phyloP scores from a whole-genome alignment of 495 filamentous ascomycete species.

The Xylaria flabelliformis region DNA sequence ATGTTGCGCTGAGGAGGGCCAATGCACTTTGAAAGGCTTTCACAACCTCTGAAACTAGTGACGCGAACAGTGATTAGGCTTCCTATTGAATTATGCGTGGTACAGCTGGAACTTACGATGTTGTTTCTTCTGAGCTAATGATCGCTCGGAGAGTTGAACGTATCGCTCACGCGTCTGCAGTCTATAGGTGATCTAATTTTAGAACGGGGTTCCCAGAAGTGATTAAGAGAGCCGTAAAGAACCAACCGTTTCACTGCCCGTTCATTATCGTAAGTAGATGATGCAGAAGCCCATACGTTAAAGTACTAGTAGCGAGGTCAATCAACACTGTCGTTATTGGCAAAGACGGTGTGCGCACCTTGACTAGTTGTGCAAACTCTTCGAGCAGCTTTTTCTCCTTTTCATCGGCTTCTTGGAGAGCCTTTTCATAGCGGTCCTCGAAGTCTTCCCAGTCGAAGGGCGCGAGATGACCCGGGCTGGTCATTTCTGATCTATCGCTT shows the following conservation, averaged over 20 bases:
- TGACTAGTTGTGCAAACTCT: slow-evolving; percentile 67
- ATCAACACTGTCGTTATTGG: slow-evolving; percentile 14
- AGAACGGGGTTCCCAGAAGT: not conserved
- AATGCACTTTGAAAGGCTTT: slow-evolving; percentile 81
- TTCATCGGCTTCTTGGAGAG: slow-evolving; percentile 63
- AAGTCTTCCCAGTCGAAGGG: slow-evolving; percentile 73
- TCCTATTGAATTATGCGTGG: not conserved
- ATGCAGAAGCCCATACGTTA: slow-evolving; percentile 70
- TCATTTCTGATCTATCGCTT: slow-evolving; percentile 42
- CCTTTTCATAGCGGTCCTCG: slow-evolving; percentile 64
- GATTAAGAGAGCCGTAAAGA: not conserved
- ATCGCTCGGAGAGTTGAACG: slow-evolving; percentile 72
- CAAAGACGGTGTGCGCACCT: slow-evolving; percentile 50
- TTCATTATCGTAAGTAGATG: slow-evolving; percentile 70
- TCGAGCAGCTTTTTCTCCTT: slow-evolving; percentile 66
- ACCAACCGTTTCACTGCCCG: slow-evolving; percentile 67
- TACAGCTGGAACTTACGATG: slow-evolving; percentile 66
- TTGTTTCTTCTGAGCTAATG: slow-evolving; percentile 70
- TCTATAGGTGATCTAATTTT: slow-evolving; percentile 39
- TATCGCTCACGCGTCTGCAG: slow-evolving; percentile 78
- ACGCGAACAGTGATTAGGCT: slow-evolving; percentile 7
- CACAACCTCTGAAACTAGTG: slow-evolving; percentile 73
- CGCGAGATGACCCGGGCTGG: slow-evolving; percentile 52
- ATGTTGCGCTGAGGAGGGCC: slow-evolving; percentile 60
- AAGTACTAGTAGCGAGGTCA: slow-evolving; percentile 61